Evolutionary conservation across 2,329 filamentous ascomycete species (phyloP).

Genomic region (Pseudogymnoascus sp.): DNA sequence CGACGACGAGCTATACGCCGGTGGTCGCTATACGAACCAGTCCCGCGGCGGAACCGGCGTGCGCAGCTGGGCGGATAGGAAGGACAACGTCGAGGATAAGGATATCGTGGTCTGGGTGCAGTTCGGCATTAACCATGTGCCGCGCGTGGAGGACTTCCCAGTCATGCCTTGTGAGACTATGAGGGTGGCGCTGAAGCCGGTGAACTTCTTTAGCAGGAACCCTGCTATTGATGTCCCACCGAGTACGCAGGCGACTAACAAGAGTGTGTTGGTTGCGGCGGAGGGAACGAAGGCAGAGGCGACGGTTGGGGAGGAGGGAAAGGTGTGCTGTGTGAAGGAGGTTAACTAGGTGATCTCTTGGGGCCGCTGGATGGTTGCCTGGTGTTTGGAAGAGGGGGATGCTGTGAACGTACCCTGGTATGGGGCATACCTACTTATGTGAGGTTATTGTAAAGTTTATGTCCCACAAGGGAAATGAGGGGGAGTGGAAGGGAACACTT

Average conservation of each 20-base stretch:
- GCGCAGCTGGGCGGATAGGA: conserved; percentile 44
- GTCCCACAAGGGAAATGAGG: background rate
- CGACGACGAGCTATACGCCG: conserved; percentile 44
- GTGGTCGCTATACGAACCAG: conserved; percentile 49
- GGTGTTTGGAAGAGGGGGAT: background rate
- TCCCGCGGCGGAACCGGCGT: conserved; percentile 46
- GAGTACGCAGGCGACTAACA: conserved; percentile 36
- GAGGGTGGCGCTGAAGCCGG: conserved; percentile 40
- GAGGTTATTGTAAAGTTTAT: background rate
- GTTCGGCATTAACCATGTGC: conserved; percentile 55
- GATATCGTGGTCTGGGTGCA: conserved; percentile 52
- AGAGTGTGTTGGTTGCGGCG: conserved; percentile 24
- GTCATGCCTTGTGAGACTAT: conserved; percentile 57
- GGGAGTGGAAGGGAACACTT: background rate
- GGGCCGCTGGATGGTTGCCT: too few relatives aligned
- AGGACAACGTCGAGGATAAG: conserved; percentile 40
- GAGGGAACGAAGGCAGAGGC: conserved; percentile 17
- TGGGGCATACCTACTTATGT: background rate
- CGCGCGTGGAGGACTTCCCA: conserved; percentile 57
- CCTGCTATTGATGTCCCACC: conserved; percentile 43
- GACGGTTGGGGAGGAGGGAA: conserved; percentile 17
- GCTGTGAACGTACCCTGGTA: background rate
- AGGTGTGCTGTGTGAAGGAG: conserved; percentile 22
- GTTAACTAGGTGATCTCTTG: conserved; percentile 15
- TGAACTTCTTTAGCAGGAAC: conserved; percentile 45